Base-by-base conservation (phyloP, 2,329 filamentous ascomycete genomes). In the Ophiostoma angusticollis region DNA sequence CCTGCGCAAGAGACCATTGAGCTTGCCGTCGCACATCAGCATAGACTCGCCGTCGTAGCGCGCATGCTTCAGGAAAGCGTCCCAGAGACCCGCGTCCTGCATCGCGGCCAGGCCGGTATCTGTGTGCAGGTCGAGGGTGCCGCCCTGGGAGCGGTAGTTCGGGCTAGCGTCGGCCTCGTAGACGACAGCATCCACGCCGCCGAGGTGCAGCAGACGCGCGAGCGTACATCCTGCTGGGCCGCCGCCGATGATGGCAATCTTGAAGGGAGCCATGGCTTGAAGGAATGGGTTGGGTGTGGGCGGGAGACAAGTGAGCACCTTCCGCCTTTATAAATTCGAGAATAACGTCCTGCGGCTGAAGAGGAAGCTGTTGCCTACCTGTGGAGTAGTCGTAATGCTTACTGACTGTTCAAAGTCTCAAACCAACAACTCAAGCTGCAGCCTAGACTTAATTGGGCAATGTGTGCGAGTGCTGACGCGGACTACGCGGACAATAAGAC, bases 51-150 rank as follows among this genome's bases (percentile, higher is more conserved):
- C 62, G 44, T 74, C 69, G 31, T 67, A 68, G 28, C 70, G 64
- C 2, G 67, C 66, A 37, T 64, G 45, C 43, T 63, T 57, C n/a
- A 58, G 47, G 51, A 74, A 76, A 23, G 64, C 57, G 1, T 66
- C 61, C 51, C 58, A 68, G 6, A 75, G 52, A 0, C 60, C 62
- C 4, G 68, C 67, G 40, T 67, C 63, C 37, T 61, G 62, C 34
- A 76, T 50, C 0, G 70, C 70, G 4, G 58, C 54, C 23, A 74
- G 62, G 1, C 72, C 71, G 1, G 64, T 65, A 3, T 55, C 45
- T 0, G 61, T 62, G 45, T 76, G 70, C 8, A 77, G 53, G 47
- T 75, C 71, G 3, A 77, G 60, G 4, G 58, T 66, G 8, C 71
- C 70, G 23, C 70, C 70, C 49, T 72, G 65, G 6, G 54, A 59